phyloP scores from a whole-genome alignment of 345 rosid genomes.

The Euphorbia pulcherrima region DNA sequence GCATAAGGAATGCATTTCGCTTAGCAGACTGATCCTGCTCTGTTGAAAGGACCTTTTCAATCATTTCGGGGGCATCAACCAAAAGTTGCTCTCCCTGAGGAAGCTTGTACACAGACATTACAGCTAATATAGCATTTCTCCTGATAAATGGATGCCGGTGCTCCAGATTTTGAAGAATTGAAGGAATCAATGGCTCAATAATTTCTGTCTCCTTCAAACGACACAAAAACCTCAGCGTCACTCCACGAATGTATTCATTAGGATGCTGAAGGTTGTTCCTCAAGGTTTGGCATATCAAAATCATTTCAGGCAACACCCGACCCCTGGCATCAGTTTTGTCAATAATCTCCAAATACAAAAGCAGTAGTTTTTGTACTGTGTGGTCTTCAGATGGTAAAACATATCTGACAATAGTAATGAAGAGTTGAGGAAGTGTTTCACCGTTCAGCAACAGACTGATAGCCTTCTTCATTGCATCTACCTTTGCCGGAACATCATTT shows the following conservation, averaged over 20 bases:
- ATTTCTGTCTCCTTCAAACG: conserved; percentile 66
- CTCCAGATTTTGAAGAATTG: conserved; percentile 62
- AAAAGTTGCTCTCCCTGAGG: conserved; percentile 71
- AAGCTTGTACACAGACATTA: conserved; percentile 69
- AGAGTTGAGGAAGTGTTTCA: conserved; percentile 87
- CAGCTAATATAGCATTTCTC: conserved; percentile 67
- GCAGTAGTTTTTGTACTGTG: conserved; percentile 82
- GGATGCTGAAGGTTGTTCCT: conserved; percentile 97
- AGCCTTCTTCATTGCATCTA: conserved; percentile 86
- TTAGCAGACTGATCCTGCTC: conserved; percentile 74
- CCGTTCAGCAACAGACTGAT: conserved; percentile 87
- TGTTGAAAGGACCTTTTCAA: conserved; percentile 58
- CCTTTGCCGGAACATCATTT: conserved; percentile 54
- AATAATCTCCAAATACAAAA: conserved; percentile 79
- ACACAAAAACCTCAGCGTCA: conserved; percentile 70
- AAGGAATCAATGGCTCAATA: conserved; percentile 70
- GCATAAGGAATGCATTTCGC: conserved; percentile 80
- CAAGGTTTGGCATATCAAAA: conserved; percentile 84
- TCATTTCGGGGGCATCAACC: conserved; percentile 74
- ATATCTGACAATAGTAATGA: conserved; percentile 88
- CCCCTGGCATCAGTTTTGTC: conserved; percentile 81
- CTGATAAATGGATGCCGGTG: conserved; percentile 70
- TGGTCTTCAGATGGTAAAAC: conserved; percentile 92
- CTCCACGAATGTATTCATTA: conserved; percentile 90
- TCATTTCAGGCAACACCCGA: conserved; percentile 86